These are phyloP conservation scores for Ganoderma leucocontextum DNA, from an alignment of 1,284 basidiomycete genomes.

Conservation along the genomic window DNA sequence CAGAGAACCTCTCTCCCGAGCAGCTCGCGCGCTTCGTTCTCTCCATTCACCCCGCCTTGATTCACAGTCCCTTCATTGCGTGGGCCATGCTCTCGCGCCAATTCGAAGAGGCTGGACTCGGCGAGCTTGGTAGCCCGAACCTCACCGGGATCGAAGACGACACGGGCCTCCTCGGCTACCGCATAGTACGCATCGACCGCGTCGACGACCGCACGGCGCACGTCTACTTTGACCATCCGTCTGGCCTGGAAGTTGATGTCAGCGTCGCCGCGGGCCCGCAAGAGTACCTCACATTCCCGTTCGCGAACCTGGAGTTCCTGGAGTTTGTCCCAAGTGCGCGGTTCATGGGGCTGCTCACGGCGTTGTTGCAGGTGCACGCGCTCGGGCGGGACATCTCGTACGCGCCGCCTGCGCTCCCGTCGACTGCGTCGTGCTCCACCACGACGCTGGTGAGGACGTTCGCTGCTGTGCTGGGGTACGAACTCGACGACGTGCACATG, in stretches of 20 bases:
- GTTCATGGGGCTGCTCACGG: slow-evolving; percentile 46
- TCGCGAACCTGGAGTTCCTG: slow-evolving; percentile 32
- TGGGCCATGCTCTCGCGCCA: slow-evolving; percentile 68
- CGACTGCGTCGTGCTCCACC: slow-evolving; percentile 47
- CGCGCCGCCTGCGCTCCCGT: slow-evolving; percentile 44
- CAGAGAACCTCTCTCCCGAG: slow-evolving; percentile 47
- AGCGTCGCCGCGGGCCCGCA: slow-evolving; percentile 58
- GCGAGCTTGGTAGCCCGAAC: slow-evolving; percentile 58
- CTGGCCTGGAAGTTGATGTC: slow-evolving; percentile 42
- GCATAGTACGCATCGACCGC: slow-evolving; percentile 50
- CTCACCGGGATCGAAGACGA: slow-evolving; percentile 48
- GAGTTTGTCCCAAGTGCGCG: slow-evolving; percentile 42
- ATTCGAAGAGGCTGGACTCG: slow-evolving; percentile 59
- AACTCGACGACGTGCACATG: slow-evolving; percentile 64
- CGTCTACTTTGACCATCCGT: slow-evolving; percentile 51
- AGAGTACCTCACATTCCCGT: slow-evolving; percentile 37
- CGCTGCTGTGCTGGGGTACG: slow-evolving; percentile 64
- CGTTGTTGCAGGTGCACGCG: slow-evolving; percentile 46
- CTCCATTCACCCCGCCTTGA: slow-evolving; percentile 62
- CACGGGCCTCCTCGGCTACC: slow-evolving; percentile 63
- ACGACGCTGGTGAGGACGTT: slow-evolving; percentile 47
- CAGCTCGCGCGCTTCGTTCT: slow-evolving; percentile 62
- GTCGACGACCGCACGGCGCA: slow-evolving; percentile 48
- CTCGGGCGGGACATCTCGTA: slow-evolving; percentile 48
- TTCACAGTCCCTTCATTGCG: slow-evolving; percentile 61